These are phyloP conservation scores for Hygrocybe punicea DNA, from an alignment of 768 basidiomycete species.

Conservation along the genomic window DNA sequence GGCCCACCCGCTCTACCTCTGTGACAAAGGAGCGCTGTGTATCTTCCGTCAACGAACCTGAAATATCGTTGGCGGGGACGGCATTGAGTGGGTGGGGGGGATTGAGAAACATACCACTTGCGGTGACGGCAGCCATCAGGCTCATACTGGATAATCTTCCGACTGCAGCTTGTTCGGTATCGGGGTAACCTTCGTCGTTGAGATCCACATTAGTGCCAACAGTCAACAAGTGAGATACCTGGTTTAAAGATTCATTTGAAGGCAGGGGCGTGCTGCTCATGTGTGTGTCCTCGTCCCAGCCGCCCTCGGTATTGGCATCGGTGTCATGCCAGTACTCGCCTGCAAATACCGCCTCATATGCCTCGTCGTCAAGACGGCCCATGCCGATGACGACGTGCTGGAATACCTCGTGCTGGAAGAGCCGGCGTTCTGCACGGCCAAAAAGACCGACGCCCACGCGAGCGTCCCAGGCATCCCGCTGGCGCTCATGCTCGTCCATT, in stretches of 20 bases:
- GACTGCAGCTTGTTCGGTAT: constrained; percentile 69
- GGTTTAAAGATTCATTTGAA: not conserved
- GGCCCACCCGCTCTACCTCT: constrained; percentile 66
- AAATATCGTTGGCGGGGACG: not conserved
- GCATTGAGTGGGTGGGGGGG: not conserved
- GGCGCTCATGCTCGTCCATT: constrained; percentile 12
- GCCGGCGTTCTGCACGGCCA: constrained; percentile 49
- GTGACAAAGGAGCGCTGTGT: constrained; percentile 63
- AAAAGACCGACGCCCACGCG: constrained; percentile 45
- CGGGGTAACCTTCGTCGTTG: constrained; percentile 28
- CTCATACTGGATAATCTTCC: constrained; percentile 92
- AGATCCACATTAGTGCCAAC: not conserved
- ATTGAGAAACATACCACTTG: constrained; percentile 54
- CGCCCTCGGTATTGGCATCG: not conserved
- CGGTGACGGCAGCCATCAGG: constrained; percentile 82
- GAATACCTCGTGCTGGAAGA: constrained; percentile 79
- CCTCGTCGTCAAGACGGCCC: constrained; percentile 59
- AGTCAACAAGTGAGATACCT: no score
- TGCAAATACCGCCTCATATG: not conserved
- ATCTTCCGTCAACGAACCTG: constrained; percentile 55
- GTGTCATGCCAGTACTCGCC: not conserved
- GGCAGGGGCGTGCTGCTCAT: no score
- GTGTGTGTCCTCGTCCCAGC: not conserved
- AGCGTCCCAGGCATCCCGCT: constrained; percentile 37
- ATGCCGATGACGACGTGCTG: constrained; percentile 88